Conservation (phyloP, 139 green algal genomes). For the Monoraphidium neglectum region DNA sequence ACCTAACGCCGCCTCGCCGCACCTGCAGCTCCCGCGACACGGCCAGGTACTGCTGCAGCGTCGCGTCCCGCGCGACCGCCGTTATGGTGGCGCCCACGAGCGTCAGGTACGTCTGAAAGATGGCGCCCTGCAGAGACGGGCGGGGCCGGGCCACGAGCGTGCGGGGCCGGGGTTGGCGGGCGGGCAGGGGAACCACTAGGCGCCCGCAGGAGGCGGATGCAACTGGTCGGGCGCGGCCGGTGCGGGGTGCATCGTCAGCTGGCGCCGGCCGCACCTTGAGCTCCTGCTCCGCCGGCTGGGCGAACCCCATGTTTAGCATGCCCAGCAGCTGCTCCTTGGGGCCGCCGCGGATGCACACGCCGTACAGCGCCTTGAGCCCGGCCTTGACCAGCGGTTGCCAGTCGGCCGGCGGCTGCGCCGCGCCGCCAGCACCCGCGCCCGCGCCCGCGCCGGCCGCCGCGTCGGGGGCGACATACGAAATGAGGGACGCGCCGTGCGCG, state of each 20-base stretch:
- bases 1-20: not conserved
- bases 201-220: not conserved
- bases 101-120: constrained; percentile 54
- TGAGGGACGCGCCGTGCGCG: constrained; percentile 18
- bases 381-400: not conserved
- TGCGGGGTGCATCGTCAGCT: not conserved
- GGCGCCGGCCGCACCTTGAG: constrained; percentile 16
- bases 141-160: no score
- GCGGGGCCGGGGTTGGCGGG: not conserved
- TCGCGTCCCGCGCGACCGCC: constrained; percentile 47
- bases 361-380: constrained; percentile 22
- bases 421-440: not conserved
- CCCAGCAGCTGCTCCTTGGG: constrained; percentile 32
- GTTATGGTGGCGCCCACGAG: constrained; percentile 49
- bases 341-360: constrained; percentile 40
- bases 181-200: not conserved
- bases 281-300: not conserved
- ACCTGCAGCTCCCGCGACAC: constrained; percentile 13
- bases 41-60: constrained; percentile 48
- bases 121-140: constrained; percentile 5
- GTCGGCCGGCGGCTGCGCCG: not conserved
- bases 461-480: no score
- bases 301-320: constrained; percentile 52
- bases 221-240: no score
- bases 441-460: no score